Evolutionary conservation across 1,139 yeast species (phyloP), one percentile per base, ranked within the genome.

Genomic region (Debaryomyces fabryi): DNA sequence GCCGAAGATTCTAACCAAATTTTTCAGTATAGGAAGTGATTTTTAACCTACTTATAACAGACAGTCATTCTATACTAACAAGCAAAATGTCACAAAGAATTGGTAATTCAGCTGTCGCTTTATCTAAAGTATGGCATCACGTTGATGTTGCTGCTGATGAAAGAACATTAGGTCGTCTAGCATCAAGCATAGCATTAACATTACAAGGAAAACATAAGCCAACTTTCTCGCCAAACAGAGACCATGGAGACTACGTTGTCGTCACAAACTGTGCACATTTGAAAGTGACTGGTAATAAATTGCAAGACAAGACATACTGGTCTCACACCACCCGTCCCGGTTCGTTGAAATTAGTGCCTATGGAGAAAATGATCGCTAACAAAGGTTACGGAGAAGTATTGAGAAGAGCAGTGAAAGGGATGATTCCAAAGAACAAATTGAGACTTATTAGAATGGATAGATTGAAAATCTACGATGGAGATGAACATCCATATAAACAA

Each of bases 201-300:
- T 78, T 95, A 46, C 91, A 89, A 73, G 99, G 99, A 15, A 95
- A 95, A 67, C 98, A 93, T 71, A 93, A 93, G 73, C 99, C 99
- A 6, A 82, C 91, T 0, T 87, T 72, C 58, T 88, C 92, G 55
- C 71, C 80, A 58, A 64, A 81, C 60, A 77, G 85, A 64, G 99
- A 93, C 71, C 85, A 86, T 57, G 99, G 99, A 10, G 99, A 93
- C 68, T 93, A 92, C 62, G 97, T 93, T 15, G 98, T 93, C 15
- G 97, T 93, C 1, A 88, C 98, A 10, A 93, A 93, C 72, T 91
- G 97, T 63, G 81, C 89, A 52, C 83, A 84, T 57, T 67, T 95
- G 59, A 85, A 84, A 59, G 78, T 87, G 15, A 85, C 97, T 0
- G 98, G 98, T 53, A 85, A 84, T 56, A 93, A 93, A 67, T 67